Evolutionary conservation across 345 rosid genomes (phyloP).

Genomic region (Brassica nigra): DNA sequence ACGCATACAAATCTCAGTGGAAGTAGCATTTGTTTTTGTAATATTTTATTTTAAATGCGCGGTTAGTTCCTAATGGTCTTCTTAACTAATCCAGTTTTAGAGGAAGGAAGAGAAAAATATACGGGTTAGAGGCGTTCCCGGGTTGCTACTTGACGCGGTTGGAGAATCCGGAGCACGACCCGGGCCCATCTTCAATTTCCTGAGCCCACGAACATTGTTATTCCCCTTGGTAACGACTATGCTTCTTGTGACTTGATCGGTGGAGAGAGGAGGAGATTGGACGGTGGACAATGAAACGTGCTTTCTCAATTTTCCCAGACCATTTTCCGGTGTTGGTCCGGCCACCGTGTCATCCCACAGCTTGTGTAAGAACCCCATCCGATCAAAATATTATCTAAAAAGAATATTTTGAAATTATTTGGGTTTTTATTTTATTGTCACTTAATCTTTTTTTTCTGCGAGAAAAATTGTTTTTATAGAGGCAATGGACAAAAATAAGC

Average conservation of each 20-base stretch:
- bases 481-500: neutral
- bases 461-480: conserved; percentile 34
- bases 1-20: neutral
- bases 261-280: conserved; percentile 37
- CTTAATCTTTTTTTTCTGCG: conserved; percentile 34
- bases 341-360: conserved; percentile 99
- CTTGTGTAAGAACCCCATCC: conserved; percentile 88
- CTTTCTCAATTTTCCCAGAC: conserved; percentile 72
- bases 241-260: conserved; percentile 56
- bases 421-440: conserved; percentile 17
- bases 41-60: neutral
- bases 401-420: conserved; percentile 7
- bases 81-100: neutral
- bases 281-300: conserved; percentile 52
- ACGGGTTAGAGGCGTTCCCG: conserved; percentile 67
- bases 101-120: conserved; percentile 14
- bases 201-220: conserved; percentile 39
- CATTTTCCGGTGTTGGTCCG: conserved; percentile 83
- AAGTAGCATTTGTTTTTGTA: neutral
- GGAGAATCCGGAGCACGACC: conserved; percentile 57
- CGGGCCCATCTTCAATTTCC: conserved; percentile 49
- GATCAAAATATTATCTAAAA: conserved; percentile 25
- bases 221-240: conserved; percentile 55
- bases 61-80: neutral
- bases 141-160: conserved; percentile 45